A percentile compares a stretch with the other conserved stretches of the same genome.
Evolutionary conservation across 2,329 filamentous ascomycete genomes (phyloP).

Genomic region (Arachnopeziza araneosa): DNA sequence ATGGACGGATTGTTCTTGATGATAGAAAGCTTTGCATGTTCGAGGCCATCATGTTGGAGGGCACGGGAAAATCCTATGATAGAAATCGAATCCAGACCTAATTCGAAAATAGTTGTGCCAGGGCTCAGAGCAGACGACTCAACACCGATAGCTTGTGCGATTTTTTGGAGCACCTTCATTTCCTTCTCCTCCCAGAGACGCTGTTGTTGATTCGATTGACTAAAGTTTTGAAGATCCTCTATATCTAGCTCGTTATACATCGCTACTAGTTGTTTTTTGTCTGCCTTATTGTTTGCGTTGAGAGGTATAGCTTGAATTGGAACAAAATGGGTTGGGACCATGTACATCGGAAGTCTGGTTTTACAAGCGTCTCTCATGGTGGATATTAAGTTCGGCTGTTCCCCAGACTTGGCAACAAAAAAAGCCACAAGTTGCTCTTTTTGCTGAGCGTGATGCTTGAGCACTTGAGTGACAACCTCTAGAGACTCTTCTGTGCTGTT

Average conservation of each 20-base stretch:
- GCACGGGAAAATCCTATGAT: constrained; percentile 63
- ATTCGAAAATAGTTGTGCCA: constrained; percentile 69
- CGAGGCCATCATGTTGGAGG: constrained; percentile 59
- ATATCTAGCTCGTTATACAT: constrained; percentile 57
- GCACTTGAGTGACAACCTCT: constrained; percentile 70
- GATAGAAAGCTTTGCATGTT: constrained; percentile 53
- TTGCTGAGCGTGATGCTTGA: constrained; percentile 64
- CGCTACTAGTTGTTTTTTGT: constrained; percentile 61
- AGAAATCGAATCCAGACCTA: constrained; percentile 85
- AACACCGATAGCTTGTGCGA: constrained; percentile 38
- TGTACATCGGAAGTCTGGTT: constrained; percentile 69
- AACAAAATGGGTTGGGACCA: constrained; percentile 84
- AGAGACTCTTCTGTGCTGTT: constrained; percentile 51
- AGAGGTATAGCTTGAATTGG: constrained; percentile 67
- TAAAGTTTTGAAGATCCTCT: constrained; percentile 55
- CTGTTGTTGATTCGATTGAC: constrained; percentile 30
- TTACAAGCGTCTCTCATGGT: constrained; percentile 59
- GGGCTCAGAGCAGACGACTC: constrained; percentile 40
- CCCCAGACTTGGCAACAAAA: constrained; percentile 40
- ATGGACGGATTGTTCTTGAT: constrained; percentile 60
- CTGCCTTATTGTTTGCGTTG: constrained; percentile 85
- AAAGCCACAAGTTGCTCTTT: constrained; percentile 83
- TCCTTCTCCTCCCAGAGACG: constrained; percentile 36
- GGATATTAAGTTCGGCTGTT: constrained; percentile 32
- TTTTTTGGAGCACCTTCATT: constrained; percentile 43